Evolutionary conservation across 2,329 filamentous ascomycete genomes (phyloP).

Genomic region (Bimuria novae-zelandiae): DNA sequence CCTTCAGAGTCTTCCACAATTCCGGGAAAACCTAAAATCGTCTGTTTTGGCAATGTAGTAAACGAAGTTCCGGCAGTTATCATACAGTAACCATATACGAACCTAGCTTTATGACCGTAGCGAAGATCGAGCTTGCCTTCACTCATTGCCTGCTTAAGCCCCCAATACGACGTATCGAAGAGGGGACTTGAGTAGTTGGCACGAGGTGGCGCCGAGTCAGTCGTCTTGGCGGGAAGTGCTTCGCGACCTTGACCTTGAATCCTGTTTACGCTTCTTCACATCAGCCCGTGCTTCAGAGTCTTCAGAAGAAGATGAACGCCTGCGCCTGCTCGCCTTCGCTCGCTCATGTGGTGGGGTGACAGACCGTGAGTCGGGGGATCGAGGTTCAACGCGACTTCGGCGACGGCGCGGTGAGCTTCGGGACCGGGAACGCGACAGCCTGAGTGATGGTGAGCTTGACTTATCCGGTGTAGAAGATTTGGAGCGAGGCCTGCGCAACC

Average conservation of each 20-base stretch:
- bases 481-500: constrained; percentile 46
- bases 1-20: not conserved
- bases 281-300: constrained; percentile 54
- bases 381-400: constrained; percentile 42
- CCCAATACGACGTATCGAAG: too few species aligned
- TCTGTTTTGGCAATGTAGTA: not conserved
- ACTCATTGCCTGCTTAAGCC: too few species aligned
- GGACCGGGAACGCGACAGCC: constrained; percentile 43
- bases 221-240: constrained; percentile 20
- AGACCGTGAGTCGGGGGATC: constrained; percentile 45
- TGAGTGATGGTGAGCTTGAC: constrained; percentile 61
- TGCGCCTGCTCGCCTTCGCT: constrained; percentile 47
- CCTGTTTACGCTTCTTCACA: constrained; percentile 54
- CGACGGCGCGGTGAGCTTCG: constrained; percentile 41
- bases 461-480: constrained; percentile 55
- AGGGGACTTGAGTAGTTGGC: too few species aligned
- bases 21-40: not conserved
- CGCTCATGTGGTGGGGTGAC: constrained; percentile 45
- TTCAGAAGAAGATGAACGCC: constrained; percentile 51
- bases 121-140: too few species aligned
- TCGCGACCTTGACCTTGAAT: constrained; percentile 43
- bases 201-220: too few species aligned
- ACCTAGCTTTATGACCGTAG: too few species aligned
- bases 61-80: not conserved
- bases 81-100: not conserved